Evolutionary conservation across 768 basidiomycete species (phyloP), one percentile per base, ranked within the genome.

Genomic region (Leccinum incarnatum): DNA sequence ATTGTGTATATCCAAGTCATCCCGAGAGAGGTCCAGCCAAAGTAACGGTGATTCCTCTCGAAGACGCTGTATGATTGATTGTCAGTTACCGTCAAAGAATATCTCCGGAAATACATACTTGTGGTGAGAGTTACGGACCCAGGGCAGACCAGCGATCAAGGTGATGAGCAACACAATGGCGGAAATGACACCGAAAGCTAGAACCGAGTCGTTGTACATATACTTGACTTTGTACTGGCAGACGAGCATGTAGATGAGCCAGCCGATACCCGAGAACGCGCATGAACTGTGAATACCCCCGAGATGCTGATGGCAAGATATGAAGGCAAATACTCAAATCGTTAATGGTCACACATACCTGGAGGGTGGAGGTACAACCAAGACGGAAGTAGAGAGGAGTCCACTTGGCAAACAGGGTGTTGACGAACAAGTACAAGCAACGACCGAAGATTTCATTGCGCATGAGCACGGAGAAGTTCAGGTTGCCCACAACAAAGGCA

Each of bases 391-490:
- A 83, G 30, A 91, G 76, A 21, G 89, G 89, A 1, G 89, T 73
- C 89, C 89, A 90, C 85, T 89, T 92, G n/a, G 88, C 87, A 61
- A 93, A 91, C 29, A 81, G 72, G 0, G 83, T 88, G 68, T 90
- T 93, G 61, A 89, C 80, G 21, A 86, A 65, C 49, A 85, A 72
- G 68, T 92, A 93, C 14, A 93, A 67, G 36, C 84, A 71, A n/a
- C 91, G 86, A 10, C 89, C 88, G 62, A 93, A 93, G 2, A 91
- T 76, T 63, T 93, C 91, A 65, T 93, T 93, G 21, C 91, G 81
- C 78, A 90, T 83, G 21, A 93, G 78, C 56, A 93, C 84, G 5
- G 89, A 83, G 25, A 82, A 74, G 63, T 85, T 82, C 51, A 93
- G 72, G 64, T 93, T 93, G 0, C 88, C 91, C 6, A 88, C 77